Base-by-base conservation (phyloP, 1,139 yeast genomes). In the Meyerozyma smithsonii region DNA sequence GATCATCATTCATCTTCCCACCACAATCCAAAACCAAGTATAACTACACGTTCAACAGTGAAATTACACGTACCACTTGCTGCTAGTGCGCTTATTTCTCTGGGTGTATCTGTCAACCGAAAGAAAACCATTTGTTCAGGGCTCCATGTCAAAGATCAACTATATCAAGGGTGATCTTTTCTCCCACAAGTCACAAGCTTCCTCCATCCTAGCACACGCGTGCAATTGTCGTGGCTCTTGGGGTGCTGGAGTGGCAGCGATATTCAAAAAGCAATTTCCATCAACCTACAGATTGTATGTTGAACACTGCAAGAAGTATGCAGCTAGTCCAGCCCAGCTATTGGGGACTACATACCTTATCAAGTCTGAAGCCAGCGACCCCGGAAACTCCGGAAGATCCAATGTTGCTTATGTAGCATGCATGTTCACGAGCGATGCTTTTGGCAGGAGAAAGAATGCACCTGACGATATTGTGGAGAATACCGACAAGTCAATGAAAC, bases 231-330 rank as follows among this genome's bases (percentile, higher is more conserved):
- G 71, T 25, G 96, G 95, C 0, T 55, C 72, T 0, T 87, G 96
- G 96, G 94, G 95, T 4, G 92, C 86, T 0, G 96, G 96, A 0
- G 77, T 87, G 2, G 92, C 90, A 0, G 66, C 66, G 2, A 66
- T 59, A 7, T 79, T 84, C 54, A 66, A 66, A 26, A 46, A 50
- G 21, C 55, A 65, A 39, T 83, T 66, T 53, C 87, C 86, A 2
- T 52, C 62, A 41, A 54, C 87, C 1, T 80, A 72, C 48, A 47
- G 53, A 34, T 42, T 49, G 8, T 82, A 84, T 55, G 59, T 59
- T 12, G 51, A 62, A 0, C 74, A 77, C 51, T 84, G 92, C 54
- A 44, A 52, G 4, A 42, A 56, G 4, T 46, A 59, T 12, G 40
- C 60, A 0, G 47, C 50, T 2, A 47, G 57, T 36, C 65, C 69